Evolutionary conservation across 345 rosid genomes (phyloP), one percentile per base, ranked within the genome.

Genomic region (Lenwebbia sp.): DNA sequence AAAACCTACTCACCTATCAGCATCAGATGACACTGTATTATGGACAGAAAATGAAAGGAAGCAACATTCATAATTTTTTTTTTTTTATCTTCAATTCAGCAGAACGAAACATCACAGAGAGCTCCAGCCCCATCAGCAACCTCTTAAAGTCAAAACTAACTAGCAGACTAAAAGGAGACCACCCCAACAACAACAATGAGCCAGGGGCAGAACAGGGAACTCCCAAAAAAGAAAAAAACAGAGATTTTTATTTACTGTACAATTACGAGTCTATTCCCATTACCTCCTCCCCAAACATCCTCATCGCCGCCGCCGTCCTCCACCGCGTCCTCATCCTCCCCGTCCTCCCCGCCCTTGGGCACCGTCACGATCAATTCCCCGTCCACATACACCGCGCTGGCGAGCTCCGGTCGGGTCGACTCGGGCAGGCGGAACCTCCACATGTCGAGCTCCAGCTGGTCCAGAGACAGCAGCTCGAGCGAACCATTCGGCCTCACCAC

Each of bases 361-460:
- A 97, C 99, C 26, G 96, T 97, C 82, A 97, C 99, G 41, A 93
- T 90, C 91, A 97, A 88, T 91, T 92, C 96, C 10, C 98, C 98
- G 15, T 93, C 96, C 30, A 84, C 89, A 55, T 90, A 91, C 83
- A 89, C 94, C 53, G 98, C 99, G 75, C 95, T 94, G 22, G 98
- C 98, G n/a, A 96, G 95, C 90, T 97, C 98, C 25, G 99, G 97
- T 86, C 94, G 85, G 17, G 99, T 97, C 5, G 98, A 88, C 84
- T 95, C 96, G 30, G 98, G 99, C 47, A 97, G 84, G 88, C 99
- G 89, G 86, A 96, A 96, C 85, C 99, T 92, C 99, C 99, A 97
- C 92, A 94, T 92, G 84, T 97, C 99, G 55, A 97, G 93, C 89
- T 96, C 99, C 89, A 97, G 90, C 76, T 92, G 95, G 86, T 93